Conservation (phyloP, 345 rosid genomes). For the Capsella bursapastoris region DNA sequence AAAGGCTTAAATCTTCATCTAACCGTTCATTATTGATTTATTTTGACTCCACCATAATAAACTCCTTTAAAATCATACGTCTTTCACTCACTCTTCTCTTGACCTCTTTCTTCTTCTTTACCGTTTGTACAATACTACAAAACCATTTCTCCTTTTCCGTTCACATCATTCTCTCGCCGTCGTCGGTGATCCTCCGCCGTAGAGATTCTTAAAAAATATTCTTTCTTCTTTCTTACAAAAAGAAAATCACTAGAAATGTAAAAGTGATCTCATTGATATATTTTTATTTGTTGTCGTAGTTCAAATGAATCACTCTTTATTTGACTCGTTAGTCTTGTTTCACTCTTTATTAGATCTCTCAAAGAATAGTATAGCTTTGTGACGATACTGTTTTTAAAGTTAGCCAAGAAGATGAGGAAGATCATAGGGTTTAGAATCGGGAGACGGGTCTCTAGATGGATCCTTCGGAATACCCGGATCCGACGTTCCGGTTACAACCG, state of each 20-base stretch:
- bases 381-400: constrained; percentile 11
- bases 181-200: constrained; percentile 11
- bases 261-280: background rate
- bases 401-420: constrained; percentile 48
- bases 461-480: constrained; percentile 44
- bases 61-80: constrained; percentile 24
- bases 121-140: background rate
- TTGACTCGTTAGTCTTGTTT: constrained; percentile 8
- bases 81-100: constrained; percentile 28
- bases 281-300: background rate
- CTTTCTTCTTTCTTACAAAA: background rate
- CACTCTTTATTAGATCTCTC: constrained; percentile 13
- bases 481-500: constrained; percentile 43
- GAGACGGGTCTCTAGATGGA: constrained; percentile 60
- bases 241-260: background rate
- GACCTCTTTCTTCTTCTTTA: constrained; percentile 33
- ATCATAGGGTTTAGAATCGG: constrained; percentile 70
- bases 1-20: constrained; percentile 16
- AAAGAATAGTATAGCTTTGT: constrained; percentile 10
- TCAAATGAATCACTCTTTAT: constrained; percentile 24
- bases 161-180: constrained; percentile 8
- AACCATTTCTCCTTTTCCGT: background rate
- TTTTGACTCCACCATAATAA: background rate
- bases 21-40: constrained; percentile 30
- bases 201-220: background rate